Conservation (phyloP, 345 rosid genomes). For the Salix exigua region DNA sequence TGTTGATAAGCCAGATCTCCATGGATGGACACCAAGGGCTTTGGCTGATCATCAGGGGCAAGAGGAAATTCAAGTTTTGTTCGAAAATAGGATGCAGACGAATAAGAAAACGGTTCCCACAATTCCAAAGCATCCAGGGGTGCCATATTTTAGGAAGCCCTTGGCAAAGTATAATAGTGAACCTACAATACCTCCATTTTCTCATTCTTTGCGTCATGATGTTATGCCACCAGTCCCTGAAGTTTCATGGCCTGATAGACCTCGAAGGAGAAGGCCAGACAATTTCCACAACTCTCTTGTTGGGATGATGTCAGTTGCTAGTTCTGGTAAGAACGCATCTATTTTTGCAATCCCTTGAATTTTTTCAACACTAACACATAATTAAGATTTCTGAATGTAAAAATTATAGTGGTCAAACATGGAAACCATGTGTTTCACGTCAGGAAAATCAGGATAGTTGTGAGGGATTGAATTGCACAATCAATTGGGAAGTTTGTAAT, state of each 20-base stretch:
- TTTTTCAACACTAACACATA: background rate
- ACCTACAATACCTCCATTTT: constrained; percentile 40
- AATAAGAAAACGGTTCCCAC: constrained; percentile 6
- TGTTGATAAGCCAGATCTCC: constrained; percentile 47
- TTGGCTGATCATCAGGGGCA: constrained; percentile 80
- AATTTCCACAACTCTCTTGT: constrained; percentile 65
- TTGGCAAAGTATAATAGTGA: constrained; percentile 56
- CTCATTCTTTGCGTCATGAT: constrained; percentile 13
- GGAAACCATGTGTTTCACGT: background rate
- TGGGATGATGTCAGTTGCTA: constrained; percentile 71
- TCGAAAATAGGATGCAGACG: constrained; percentile 19
- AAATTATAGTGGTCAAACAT: background rate
- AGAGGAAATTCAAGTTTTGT: constrained; percentile 53
- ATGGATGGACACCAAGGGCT: constrained; percentile 74
- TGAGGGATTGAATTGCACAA: background rate
- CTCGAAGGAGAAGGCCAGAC: constrained; percentile 39
- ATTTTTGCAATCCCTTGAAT: background rate
- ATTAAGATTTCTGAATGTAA: background rate
- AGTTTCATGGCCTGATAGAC: constrained; percentile 28
- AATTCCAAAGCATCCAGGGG: constrained; percentile 15
- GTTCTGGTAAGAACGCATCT: constrained; percentile 33
- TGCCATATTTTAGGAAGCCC: constrained; percentile 29
- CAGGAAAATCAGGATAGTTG: background rate
- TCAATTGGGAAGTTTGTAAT: background rate
- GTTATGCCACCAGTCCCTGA: constrained; percentile 23